Conservation (phyloP, 73 alveolate species). For the Urostyla sp. region DNA sequence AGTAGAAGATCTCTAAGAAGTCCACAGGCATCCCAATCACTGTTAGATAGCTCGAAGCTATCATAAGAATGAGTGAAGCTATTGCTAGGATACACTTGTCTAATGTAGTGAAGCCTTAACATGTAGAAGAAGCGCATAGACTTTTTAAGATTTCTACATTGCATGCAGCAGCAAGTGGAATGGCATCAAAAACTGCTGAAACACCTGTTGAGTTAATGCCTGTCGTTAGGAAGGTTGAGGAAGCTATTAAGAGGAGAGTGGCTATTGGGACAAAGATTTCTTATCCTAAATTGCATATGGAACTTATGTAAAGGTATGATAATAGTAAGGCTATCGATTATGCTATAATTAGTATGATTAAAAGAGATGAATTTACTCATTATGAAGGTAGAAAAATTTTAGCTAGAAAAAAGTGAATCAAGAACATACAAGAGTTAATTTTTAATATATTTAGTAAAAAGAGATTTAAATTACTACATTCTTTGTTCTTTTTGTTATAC, state of each 20-base stretch:
- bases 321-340: slow-evolving; percentile 89
- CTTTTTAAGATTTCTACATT: slow-evolving; percentile 97
- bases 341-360: slow-evolving; percentile 89
- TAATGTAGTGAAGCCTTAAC: slow-evolving; percentile 89
- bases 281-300: slow-evolving; percentile 87
- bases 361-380: slow-evolving; percentile 83
- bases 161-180: slow-evolving; percentile 93
- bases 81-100: slow-evolving; percentile 98
- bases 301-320: slow-evolving; percentile 80
- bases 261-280: slow-evolving; percentile 91
- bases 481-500: too few species aligned
- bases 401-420: slow-evolving; percentile 84
- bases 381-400: slow-evolving; percentile 88
- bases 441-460: neutral
- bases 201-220: slow-evolving; percentile 86
- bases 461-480: too few species aligned
- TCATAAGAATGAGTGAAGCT: slow-evolving; percentile 98
- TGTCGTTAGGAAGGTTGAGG: slow-evolving; percentile 88
- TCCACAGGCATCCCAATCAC: slow-evolving; percentile 97
- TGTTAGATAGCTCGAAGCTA: slow-evolving; percentile 99
- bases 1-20: slow-evolving; percentile 79
- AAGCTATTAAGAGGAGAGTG: slow-evolving; percentile 94
- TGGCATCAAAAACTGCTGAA: slow-evolving; percentile 76
- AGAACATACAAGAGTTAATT: neutral
- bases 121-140: slow-evolving; percentile 99